Evolutionary conservation across 306 rosid species (phyloP).

Genomic region (Biancaea sappan): DNA sequence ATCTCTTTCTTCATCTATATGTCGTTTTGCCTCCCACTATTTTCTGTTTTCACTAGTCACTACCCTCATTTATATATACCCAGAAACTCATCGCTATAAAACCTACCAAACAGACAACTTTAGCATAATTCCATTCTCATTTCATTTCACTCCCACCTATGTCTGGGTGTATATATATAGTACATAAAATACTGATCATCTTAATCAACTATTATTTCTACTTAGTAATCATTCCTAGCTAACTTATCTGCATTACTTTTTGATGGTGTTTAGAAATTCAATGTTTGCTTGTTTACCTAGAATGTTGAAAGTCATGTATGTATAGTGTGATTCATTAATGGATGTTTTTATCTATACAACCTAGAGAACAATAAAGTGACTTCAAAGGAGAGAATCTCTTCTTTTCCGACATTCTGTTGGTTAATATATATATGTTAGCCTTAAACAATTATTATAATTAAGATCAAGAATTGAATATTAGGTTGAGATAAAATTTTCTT

Average conservation of each 20-base stretch:
- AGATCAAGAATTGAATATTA: neutral
- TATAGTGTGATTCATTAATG: neutral
- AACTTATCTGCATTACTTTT: neutral
- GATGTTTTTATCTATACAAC: no score
- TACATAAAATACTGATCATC: no score
- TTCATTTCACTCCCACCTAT: neutral
- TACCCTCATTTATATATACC: neutral
- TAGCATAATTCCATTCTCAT: neutral
- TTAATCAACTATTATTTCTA: no score
- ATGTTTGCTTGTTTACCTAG: neutral
- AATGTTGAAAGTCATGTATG: no score
- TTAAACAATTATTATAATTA: neutral
- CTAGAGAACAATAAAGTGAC: no score
- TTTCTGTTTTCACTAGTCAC: no score
- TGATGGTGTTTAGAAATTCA: no score
- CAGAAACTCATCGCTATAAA: neutral
- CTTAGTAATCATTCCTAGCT: neutral
- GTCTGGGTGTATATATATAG: no score
- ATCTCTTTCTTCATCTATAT: slow-evolving; percentile 31
- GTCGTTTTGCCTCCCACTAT: neutral
- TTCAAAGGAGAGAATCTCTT: neutral
- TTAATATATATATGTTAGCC: slow-evolving; percentile 1
- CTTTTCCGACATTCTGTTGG: neutral
- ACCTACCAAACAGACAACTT: neutral
- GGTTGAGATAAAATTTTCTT: neutral